Evolutionary conservation across 2,329 filamentous ascomycete species (phyloP), one percentile per base, ranked within the genome.

Genomic region (Cercospora janseana): DNA sequence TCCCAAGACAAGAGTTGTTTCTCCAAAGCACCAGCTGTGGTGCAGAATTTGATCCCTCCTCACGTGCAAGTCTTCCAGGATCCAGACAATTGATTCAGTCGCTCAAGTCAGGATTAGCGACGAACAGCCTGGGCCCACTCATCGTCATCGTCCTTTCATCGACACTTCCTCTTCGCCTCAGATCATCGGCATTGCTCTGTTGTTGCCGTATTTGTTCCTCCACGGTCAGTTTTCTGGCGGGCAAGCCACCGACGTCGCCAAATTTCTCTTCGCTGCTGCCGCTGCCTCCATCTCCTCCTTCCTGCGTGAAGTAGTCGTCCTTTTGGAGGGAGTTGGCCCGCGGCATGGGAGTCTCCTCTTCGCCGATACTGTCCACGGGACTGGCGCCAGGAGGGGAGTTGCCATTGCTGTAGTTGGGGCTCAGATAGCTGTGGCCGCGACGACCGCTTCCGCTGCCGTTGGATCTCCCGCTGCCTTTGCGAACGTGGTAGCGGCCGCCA

Each of bases 131-230:
- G 41, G 83, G 83, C 21, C 72, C 74, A 49, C 72, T 75, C 67
- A 93, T 84, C 1, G 87, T 91, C 70, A 82, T 85, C 4, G 86
- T 87, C 63, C 86, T 78, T 69, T 93, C 88, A 66, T 93, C 88
- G 41, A 94, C 87, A 65, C 88, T 93, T 49, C 88, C 88, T 63
- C 87, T 78, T 60, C 88, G 78, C 62, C 78, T 79, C 48, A 94
- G 73, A 56, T 92, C 88, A 18, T 89, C 87, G 3, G 80, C 77
- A 46, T 77, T 83, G 71, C 82, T 85, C 47, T 79, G 74, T 63
- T 80, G 83, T 75, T 85, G 84, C 65, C 85, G 52, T 47, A 63
- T 61, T 46, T 66, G 60, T 18, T 60, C 56, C 32, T 62, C 60
- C n/a, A 26, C 60, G 79, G 59, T 56, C 16, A 55, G 32, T 18